Base-by-base conservation (phyloP, 139 green algal genomes). In the Chlamydomonas schloesseri region DNA sequence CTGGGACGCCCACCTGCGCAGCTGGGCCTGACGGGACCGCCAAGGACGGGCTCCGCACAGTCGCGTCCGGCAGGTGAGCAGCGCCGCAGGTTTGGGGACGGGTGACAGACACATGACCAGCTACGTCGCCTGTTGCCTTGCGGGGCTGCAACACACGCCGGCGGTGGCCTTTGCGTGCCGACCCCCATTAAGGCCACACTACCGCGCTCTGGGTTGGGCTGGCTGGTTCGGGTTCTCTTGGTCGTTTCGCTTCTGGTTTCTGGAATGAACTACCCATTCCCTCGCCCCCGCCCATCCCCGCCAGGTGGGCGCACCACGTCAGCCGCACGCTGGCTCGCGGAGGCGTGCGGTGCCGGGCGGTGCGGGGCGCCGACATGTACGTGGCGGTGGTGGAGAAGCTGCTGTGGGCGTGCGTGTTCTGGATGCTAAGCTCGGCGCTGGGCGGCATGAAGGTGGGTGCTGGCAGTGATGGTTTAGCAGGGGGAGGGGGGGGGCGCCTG, bases 371-470 rank as follows among this genome's bases (percentile, higher is more conserved):
- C 3, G 78, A 74, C 28, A 82, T 80, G 68, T 62, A 50, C 29
- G 47, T 29, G 0, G 82, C 86, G 0, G 76, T 91, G 64, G 71
- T 84, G 24, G 82, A 90, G 23, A 94, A 94, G 82, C 64, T 88
- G 62, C 83, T 94, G 65, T 94, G 91, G 91, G 62, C 74, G 24
- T 72, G 53, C 62, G 86, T 94, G 24, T 94, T 94, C 55, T 94
- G 91, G 91, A 42, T 94, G 83, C 36, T 94, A 34, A 94, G 89
- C 57, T 67, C 83, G 0, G 91, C 64, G 15, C 89, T 92, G 20
- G 73, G 82, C 2, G 89, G 81, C n/a, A 42, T 55, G 26, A 42
- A 69, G 46, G 88, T 91, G 77, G 21, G 81, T 74, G 34, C 26
- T 47, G n/a, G 64, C n/a, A 5, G 28, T 50, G 42, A 8, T 50